Conservation (phyloP, 2,329 filamentous ascomycete genomes). For the Colletotrichum navitas region DNA sequence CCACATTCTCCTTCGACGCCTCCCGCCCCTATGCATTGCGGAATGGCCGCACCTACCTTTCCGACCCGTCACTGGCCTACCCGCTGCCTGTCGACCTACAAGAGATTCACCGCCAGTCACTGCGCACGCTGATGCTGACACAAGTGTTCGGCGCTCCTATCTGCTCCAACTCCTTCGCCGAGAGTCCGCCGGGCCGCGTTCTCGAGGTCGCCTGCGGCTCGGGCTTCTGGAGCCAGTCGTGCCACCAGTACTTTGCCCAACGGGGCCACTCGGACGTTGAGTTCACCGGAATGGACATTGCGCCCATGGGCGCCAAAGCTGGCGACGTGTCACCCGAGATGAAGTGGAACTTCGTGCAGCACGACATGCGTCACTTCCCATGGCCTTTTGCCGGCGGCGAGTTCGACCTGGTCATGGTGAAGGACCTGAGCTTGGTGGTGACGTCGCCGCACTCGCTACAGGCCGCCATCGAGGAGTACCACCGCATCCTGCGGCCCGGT, state of each 20-base stretch:
- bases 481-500: constrained; percentile 81
- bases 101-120: constrained; percentile 88
- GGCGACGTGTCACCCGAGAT: constrained; percentile 72
- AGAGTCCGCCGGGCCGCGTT: constrained; percentile 79
- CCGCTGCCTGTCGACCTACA: constrained; percentile 89
- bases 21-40: constrained; percentile 73
- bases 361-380: constrained; percentile 81
- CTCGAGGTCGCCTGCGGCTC: constrained; percentile 90
- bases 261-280: constrained; percentile 77
- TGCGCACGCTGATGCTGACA: constrained; percentile 84
- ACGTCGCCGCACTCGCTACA: constrained; percentile 69
- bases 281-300: constrained; percentile 87
- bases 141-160: constrained; percentile 85
- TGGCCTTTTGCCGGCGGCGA: constrained; percentile 84
- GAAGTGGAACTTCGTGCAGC: constrained; percentile 89
- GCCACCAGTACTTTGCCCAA: constrained; percentile 81
- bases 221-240: constrained; percentile 91
- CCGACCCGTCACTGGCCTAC: constrained; percentile 79
- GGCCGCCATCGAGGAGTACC: constrained; percentile 74
- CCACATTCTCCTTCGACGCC: constrained; percentile 57
- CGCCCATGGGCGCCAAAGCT: constrained; percentile 70
- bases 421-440: constrained; percentile 80
- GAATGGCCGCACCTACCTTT: constrained; percentile 86
- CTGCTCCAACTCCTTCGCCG: constrained; percentile 68
- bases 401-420: constrained; percentile 91